Evolutionary conservation across 2,329 filamentous ascomycete genomes (phyloP).

Genomic region (Ascomycota sp.): DNA sequence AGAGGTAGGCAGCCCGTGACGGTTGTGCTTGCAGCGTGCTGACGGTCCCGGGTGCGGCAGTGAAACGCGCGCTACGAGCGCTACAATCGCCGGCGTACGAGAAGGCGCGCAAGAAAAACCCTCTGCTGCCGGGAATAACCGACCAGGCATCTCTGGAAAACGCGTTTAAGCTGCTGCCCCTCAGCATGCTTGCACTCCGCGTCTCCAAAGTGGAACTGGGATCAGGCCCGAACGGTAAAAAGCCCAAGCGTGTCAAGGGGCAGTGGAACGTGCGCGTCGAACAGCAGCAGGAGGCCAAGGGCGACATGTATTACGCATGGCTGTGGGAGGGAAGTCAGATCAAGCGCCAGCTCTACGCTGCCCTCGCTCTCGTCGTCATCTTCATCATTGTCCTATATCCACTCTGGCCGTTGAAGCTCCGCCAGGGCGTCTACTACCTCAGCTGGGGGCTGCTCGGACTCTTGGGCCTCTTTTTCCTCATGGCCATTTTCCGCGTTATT

Average conservation of each 20-base stretch:
- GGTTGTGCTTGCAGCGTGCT: neutral
- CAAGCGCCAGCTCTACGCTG: conserved; percentile 81
- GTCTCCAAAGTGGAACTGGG: conserved; percentile 55
- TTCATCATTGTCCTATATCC: conserved; percentile 87
- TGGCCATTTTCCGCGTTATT: conserved; percentile 92
- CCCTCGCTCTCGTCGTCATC: conserved; percentile 58
- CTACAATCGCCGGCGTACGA: conserved; percentile 74
- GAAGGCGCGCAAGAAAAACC: conserved; percentile 76
- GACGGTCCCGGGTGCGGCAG: conserved; percentile 21
- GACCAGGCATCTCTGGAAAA: conserved; percentile 81
- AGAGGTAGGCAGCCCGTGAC: conserved; percentile 35
- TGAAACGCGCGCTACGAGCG: conserved; percentile 85
- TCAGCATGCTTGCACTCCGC: conserved; percentile 81
- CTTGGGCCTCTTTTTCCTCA: conserved; percentile 81
- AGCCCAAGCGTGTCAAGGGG: conserved; percentile 77
- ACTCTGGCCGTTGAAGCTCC: conserved; percentile 76
- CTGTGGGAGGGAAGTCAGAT: conserved; percentile 84
- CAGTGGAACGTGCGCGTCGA: conserved; percentile 91
- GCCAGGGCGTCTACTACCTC: conserved; percentile 90
- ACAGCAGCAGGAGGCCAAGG: conserved; percentile 72
- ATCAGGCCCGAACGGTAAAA: conserved; percentile 40
- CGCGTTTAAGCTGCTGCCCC: conserved; percentile 78
- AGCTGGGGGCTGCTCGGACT: conserved; percentile 82
- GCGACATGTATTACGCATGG: conserved; percentile 91
- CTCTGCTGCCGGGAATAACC: conserved; percentile 65